Percentiles rank a stretch among this genome's conserved stretches.
Evolutionary conservation across 352 stramenopile genomes (phyloP).

Genomic region (Globisporangium polare): DNA sequence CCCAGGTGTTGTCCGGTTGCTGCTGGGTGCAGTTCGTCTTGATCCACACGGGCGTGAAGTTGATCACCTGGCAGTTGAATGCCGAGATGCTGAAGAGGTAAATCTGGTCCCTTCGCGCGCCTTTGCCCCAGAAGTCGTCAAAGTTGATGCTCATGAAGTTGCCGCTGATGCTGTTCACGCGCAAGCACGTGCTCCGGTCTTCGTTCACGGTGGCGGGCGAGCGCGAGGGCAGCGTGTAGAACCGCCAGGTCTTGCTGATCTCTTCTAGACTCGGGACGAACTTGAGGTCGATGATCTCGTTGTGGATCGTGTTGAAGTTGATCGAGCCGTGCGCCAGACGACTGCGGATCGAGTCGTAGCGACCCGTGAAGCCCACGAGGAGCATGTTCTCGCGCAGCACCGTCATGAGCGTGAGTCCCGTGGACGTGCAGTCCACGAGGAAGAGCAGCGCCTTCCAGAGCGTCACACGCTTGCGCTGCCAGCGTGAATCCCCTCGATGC

Average conservation of each 20-base stretch:
- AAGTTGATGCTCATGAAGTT: slow-evolving; percentile 24
- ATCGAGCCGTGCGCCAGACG: slow-evolving; percentile 20
- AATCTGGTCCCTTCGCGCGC: slow-evolving; percentile 18
- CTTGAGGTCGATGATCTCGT: slow-evolving; percentile 29
- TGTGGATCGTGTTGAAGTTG: slow-evolving; percentile 39
- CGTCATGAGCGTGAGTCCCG: slow-evolving; percentile 25
- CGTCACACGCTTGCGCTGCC: slow-evolving; percentile 4
- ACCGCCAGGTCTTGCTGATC: slow-evolving; percentile 28
- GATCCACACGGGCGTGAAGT: slow-evolving; percentile 26
- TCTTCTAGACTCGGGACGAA: slow-evolving; percentile 26
- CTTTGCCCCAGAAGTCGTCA: slow-evolving; percentile 26
- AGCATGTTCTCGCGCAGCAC: slow-evolving; percentile 27
- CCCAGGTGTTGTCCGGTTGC: background rate
- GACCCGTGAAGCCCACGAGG: slow-evolving; percentile 14
- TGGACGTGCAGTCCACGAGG: slow-evolving; percentile 15
- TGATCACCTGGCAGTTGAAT: slow-evolving; percentile 27
- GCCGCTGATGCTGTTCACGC: slow-evolving; percentile 28
- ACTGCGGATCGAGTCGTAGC: slow-evolving; percentile 15
- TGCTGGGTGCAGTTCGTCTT: slow-evolving; percentile 11
- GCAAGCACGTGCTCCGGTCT: slow-evolving; percentile 26
- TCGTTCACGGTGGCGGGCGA: slow-evolving; percentile 15
- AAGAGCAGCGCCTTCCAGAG: slow-evolving; percentile 6
- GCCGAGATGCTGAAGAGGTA: slow-evolving; percentile 33
- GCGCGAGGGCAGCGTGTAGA: slow-evolving; percentile 23
- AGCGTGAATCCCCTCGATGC: background rate